Conservation (phyloP, 1,284 basidiomycete genomes). For the Meira miltonrushii region DNA sequence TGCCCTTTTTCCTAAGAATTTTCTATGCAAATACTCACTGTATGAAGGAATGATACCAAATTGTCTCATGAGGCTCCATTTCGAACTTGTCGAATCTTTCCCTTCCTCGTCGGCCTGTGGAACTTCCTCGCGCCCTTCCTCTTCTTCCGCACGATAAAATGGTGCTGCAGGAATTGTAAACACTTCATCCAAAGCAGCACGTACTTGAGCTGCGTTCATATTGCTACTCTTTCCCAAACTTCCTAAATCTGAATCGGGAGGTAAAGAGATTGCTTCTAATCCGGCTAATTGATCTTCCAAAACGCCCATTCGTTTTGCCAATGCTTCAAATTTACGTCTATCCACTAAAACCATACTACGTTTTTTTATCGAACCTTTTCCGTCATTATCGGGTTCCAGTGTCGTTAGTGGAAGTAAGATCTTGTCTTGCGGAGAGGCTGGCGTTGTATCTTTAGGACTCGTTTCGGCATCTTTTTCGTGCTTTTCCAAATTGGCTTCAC, state of each 20-base stretch:
- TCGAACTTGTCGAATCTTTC: neutral
- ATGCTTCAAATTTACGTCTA: conserved; percentile 32
- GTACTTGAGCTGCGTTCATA: neutral
- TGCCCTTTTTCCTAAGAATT: neutral
- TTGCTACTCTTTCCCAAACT: conserved; percentile 3
- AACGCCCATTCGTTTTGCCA: conserved; percentile 34
- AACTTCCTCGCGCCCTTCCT: neutral
- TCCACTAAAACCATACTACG: conserved; percentile 42
- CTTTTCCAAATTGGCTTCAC: conserved; percentile 15
- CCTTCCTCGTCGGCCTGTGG: neutral
- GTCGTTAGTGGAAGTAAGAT: conserved; percentile 31
- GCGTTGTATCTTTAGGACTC: neutral
- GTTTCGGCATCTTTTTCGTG: neutral
- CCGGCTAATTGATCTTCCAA: conserved; percentile 22
- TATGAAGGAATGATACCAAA: conserved; percentile 9
- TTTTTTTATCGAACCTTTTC: conserved; percentile 37
- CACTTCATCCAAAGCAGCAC: conserved; percentile 2
- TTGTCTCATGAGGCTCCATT: neutral
- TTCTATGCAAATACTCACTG: neutral
- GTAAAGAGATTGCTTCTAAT: conserved; percentile 6
- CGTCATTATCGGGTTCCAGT: conserved; percentile 30
- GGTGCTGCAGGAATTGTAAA: conserved; percentile 5
- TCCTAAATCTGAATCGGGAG: conserved; percentile 1
- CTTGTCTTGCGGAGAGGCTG: neutral
- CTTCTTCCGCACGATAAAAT: neutral